Evolutionary conservation across 495 filamentous ascomycete genomes (phyloP).

Genomic region (Acidomyces sp.): DNA sequence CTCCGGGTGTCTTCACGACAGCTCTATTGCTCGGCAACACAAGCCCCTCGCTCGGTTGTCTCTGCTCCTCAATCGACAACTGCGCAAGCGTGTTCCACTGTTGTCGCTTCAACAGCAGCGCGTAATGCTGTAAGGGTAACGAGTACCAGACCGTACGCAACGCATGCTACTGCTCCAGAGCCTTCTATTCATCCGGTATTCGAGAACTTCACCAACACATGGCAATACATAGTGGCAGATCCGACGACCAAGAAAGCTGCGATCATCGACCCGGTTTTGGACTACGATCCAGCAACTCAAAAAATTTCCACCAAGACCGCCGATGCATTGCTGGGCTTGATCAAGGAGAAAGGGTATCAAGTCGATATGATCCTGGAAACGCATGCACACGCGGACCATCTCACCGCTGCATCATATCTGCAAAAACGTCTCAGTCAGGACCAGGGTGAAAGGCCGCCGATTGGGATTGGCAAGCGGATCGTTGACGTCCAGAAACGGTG

Average conservation of each 20-base stretch:
- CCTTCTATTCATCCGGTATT: neutral
- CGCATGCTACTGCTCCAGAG: no score
- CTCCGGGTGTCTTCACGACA: no score
- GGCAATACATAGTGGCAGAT: constrained; percentile 47
- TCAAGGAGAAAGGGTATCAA: neutral
- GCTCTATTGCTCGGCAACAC: no score
- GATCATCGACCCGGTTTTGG: constrained; percentile 48
- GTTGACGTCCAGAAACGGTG: constrained; percentile 37
- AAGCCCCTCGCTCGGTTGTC: no score
- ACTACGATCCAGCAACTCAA: constrained; percentile 37
- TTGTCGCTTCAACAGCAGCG: no score
- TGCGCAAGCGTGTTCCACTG: no score
- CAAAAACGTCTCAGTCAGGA: constrained; percentile 33
- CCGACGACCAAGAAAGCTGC: constrained; percentile 34
- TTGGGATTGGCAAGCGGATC: constrained; percentile 45
- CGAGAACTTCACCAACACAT: constrained; percentile 34
- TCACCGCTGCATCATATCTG: constrained; percentile 35
- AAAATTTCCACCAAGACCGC: constrained; percentile 13
- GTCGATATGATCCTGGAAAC: neutral
- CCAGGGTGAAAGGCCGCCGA: constrained; percentile 29
- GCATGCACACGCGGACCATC: constrained; percentile 31
- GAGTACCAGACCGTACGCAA: no score
- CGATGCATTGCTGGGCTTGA: neutral
- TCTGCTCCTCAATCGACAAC: no score
- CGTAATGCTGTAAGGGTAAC: no score